Evolutionary conservation across 345 rosid species (phyloP).

Genomic region (Diplotaxis tenuifolia): DNA sequence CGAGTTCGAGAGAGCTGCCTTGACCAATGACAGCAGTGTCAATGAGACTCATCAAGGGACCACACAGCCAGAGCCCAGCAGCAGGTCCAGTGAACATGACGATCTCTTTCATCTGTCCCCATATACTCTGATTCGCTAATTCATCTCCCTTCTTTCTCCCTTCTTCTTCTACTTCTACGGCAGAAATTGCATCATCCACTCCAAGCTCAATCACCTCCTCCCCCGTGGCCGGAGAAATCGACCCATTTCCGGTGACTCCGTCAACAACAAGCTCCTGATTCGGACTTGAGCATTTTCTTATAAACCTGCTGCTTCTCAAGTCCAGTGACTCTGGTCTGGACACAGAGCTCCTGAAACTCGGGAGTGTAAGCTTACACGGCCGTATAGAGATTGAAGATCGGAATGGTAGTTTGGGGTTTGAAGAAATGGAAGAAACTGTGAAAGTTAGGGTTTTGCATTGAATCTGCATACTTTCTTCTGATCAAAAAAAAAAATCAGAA

Average conservation of each 20-base stretch:
- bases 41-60: slow-evolving; percentile 93
- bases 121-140: slow-evolving; percentile 61
- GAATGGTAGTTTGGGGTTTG: slow-evolving; percentile 29
- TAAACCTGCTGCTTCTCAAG: slow-evolving; percentile 17
- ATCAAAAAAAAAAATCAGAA: not conserved
- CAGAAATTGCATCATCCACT: slow-evolving; percentile 1
- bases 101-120: slow-evolving; percentile 84
- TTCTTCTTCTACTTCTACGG: slow-evolving; percentile 17
- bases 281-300: slow-evolving; percentile 35
- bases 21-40: slow-evolving; percentile 91
- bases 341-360: slow-evolving; percentile 26
- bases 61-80: slow-evolving; percentile 83
- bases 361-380: slow-evolving; percentile 23
- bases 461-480: slow-evolving; percentile 34
- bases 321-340: slow-evolving; percentile 16
- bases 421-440: slow-evolving; percentile 31
- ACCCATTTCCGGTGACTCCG: slow-evolving; percentile 21
- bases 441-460: slow-evolving; percentile 40
- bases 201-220: slow-evolving; percentile 24
- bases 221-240: not conserved
- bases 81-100: slow-evolving; percentile 87
- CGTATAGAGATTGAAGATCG: slow-evolving; percentile 27
- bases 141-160: slow-evolving; percentile 37
- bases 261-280: slow-evolving; percentile 37
- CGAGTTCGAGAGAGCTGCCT: slow-evolving; percentile 85